Evolutionary conservation across 208 protist species (phyloP), one percentile per base, ranked within the genome.

Genomic region (Novymonas esmeraldas): DNA sequence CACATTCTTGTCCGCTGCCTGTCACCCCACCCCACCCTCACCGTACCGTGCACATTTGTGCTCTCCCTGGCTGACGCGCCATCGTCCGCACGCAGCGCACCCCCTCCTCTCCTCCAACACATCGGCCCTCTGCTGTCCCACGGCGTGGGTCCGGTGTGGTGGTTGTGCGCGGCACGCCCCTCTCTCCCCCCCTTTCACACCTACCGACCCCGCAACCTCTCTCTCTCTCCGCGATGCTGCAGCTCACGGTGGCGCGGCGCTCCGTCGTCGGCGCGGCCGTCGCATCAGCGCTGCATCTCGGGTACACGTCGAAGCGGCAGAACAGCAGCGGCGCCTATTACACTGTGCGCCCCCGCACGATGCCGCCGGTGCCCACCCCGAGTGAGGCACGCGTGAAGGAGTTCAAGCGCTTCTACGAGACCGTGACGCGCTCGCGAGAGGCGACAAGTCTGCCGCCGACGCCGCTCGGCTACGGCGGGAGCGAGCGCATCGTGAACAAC

Each of bases 401-500:
- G 62, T 76, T 76, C 48, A 68, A 60, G 38, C 64, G 59, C 49
- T 78, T 78, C 46, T 78, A 78, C 59, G 64, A 78, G 26, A 50
- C 34, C 7, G 64, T 78, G 28, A 51, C 63, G 0, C 49, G 58
- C 28, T 76, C 62, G 18, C 24, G 34, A 0, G 56, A 49, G 70
- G 58, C 46, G 20, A 67, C 49, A 6, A 49, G 55, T 38, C 54
- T 78, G 26, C 49, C 64, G 10, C 64, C 64, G 1, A 73, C 72
- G 29, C 63, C 63, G 36, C 72, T 78, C 14, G 72, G 72, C 31
- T 38, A 72, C 45, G 72, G 58, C 10, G 72, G 72, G 28, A 73
- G 64, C 45, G 72, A 78, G 60, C 72, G 58, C 58, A 72, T 78
- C n/a, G 26, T 78, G 20, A 78, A 78, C 54, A 78, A 78, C 50